A percentile compares a stretch with the other conserved stretches of the same genome.
phyloP scores from a whole-genome alignment of 1,139 yeast genomes.

The Kurtzmaniella quercitrusa region DNA sequence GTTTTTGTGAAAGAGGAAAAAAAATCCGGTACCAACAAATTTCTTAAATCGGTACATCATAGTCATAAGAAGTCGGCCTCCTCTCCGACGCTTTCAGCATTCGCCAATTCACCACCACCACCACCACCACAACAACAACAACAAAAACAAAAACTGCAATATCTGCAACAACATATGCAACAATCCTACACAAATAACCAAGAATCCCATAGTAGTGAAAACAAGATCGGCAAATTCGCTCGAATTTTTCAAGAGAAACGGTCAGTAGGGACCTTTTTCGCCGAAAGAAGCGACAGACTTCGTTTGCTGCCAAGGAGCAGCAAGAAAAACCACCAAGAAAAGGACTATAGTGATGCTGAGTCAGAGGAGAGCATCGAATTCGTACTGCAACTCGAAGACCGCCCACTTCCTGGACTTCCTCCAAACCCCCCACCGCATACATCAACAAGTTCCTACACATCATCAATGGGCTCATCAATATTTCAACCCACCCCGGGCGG shows the following conservation, averaged over 20 bases:
- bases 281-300: not conserved
- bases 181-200: too few species aligned
- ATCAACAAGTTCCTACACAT: not conserved
- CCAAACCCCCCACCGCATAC: constrained; percentile 6
- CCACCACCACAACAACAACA: not conserved
- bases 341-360: constrained; percentile 10
- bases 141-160: not conserved
- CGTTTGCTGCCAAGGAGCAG: not conserved
- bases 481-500: not conserved
- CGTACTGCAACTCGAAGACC: constrained; percentile 5
- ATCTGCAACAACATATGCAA: too few species aligned
- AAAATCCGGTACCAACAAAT: not conserved
- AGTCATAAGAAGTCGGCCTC: not conserved
- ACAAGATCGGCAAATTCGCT: not conserved
- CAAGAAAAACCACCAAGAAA: not conserved
- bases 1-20: not conserved
- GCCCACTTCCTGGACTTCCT: constrained; percentile 3
- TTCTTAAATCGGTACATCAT: not conserved
- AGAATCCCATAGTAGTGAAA: not conserved
- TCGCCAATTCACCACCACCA: not conserved
- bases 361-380: constrained; percentile 12
- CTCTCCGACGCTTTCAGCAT: not conserved
- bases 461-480: not conserved
- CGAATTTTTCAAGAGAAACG: constrained; percentile 1
- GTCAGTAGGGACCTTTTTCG: constrained; percentile 1